Conservation (phyloP, 345 rosid genomes). For the Boechera retrofracta region DNA sequence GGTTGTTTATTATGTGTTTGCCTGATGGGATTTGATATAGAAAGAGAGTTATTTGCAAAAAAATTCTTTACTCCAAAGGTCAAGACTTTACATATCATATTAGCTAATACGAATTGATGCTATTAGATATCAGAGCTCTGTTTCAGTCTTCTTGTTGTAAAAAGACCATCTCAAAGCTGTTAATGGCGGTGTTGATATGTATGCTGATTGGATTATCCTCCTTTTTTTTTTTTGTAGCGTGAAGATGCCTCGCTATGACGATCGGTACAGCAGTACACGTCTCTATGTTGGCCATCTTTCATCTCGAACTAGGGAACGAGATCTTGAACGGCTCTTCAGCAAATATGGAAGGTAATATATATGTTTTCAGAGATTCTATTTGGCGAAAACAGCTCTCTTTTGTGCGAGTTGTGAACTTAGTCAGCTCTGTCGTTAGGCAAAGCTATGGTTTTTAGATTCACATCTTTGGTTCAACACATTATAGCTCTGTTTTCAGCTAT, state of each 20-base stretch:
- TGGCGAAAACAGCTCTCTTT: not conserved
- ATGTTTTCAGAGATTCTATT: not conserved
- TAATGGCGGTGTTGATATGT: not conserved
- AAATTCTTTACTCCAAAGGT: not conserved
- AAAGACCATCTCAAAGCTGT: not conserved
- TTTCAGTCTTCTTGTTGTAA: not conserved
- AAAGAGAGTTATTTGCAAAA: too few relatives aligned
- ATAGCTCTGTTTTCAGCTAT: not conserved
- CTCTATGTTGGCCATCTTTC: slow-evolving; percentile 60
- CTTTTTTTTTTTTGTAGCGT: not conserved
- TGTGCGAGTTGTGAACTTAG: not conserved
- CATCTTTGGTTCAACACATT: not conserved
- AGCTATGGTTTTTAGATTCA: not conserved
- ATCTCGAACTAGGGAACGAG: slow-evolving; percentile 55
- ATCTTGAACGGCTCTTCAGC: slow-evolving; percentile 57
- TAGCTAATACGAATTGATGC: not conserved
- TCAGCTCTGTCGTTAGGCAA: not conserved
- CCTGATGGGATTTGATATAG: slow-evolving; percentile 2
- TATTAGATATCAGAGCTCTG: not conserved
- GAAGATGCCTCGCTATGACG: slow-evolving; percentile 55
- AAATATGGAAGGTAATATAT: slow-evolving; percentile 56
- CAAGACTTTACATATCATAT: not conserved
- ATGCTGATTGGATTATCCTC: not conserved
- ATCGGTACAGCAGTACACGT: slow-evolving; percentile 49
- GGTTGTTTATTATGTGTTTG: not conserved